Evolutionary conservation across 352 stramenopile genomes (phyloP).

Genomic region (Phytophthora quininea): DNA sequence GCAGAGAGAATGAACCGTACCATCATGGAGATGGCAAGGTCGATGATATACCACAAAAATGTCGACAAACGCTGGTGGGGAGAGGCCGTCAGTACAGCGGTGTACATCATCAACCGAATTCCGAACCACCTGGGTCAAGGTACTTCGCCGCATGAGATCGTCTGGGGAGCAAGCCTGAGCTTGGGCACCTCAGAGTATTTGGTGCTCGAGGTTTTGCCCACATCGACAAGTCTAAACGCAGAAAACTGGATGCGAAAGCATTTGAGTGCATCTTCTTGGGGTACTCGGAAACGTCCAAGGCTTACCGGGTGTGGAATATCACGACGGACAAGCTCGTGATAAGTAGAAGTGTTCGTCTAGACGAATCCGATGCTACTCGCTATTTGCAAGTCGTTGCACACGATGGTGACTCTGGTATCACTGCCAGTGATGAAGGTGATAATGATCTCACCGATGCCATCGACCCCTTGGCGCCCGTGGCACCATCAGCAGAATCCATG

Average conservation of each 20-base stretch:
- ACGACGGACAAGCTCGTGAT: conserved; percentile 1
- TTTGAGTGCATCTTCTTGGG: conserved; percentile 32
- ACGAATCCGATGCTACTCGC: conserved; percentile 4
- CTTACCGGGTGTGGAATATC: conserved; percentile 19
- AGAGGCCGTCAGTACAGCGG: conserved; percentile 19
- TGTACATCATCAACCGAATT: conserved; percentile 21
- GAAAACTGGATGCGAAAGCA: conserved; percentile 24
- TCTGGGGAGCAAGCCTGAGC: conserved; percentile 1
- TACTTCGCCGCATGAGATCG: conserved; percentile 15
- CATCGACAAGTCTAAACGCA: conserved; percentile 12
- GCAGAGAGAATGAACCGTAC: conserved; percentile 26
- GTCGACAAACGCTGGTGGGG: conserved; percentile 19
- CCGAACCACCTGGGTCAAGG: conserved; percentile 7
- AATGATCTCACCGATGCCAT: not conserved
- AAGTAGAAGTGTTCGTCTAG: conserved; percentile 3
- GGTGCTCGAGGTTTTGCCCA: conserved; percentile 22
- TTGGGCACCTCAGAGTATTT: conserved; percentile 6
- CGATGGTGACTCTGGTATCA: not conserved
- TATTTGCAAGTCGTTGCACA: not conserved
- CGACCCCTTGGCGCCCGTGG: too few relatives aligned
- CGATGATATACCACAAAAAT: conserved; percentile 17
- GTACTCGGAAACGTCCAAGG: conserved; percentile 20
- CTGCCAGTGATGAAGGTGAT: not conserved
- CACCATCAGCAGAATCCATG: not conserved
- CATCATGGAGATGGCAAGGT: conserved; percentile 17